These are phyloP conservation scores for Boletus insuetus DNA, from an alignment of 768 basidiomycete species.

Conservation along the genomic window DNA sequence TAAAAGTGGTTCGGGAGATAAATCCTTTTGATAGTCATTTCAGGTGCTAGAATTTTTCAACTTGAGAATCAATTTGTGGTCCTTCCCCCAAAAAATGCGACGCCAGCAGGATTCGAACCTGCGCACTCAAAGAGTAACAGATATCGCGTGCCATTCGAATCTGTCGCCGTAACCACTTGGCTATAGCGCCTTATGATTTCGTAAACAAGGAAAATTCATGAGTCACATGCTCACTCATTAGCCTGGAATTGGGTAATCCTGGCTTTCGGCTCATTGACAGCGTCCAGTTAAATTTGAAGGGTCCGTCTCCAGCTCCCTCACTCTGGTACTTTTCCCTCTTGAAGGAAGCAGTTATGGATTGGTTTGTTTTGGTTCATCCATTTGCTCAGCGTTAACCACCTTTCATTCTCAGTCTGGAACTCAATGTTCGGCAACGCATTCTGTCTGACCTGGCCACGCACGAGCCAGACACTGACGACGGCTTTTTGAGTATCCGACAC, in stretches of 20 bases:
- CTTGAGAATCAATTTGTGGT: too few species aligned
- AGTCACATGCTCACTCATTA: too few species aligned
- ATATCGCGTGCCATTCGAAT: slow-evolving; percentile 46
- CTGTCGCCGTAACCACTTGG: slow-evolving; percentile 79
- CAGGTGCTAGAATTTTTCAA: too few species aligned
- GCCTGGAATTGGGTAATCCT: too few species aligned
- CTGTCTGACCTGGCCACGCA: slow-evolving; percentile 69
- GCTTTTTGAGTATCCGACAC: slow-evolving; percentile 47
- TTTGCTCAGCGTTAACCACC: background rate
- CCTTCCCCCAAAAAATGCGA: slow-evolving; percentile 23
- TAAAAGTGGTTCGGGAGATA: background rate
- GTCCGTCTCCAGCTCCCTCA: too few species aligned
- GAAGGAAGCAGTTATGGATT: slow-evolving; percentile 41
- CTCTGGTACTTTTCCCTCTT: background rate
- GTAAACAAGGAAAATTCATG: too few species aligned
- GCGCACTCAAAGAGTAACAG: slow-evolving; percentile 41
- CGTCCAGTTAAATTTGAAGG: too few species aligned
- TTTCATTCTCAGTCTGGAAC: slow-evolving; percentile 53
- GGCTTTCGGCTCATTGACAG: too few species aligned
- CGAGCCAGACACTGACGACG: slow-evolving; percentile 46
- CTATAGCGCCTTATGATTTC: slow-evolving; percentile 47
- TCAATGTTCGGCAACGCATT: slow-evolving; percentile 75
- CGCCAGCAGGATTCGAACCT: slow-evolving; percentile 43
- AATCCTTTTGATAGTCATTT: too few species aligned
- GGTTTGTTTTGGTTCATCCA: slow-evolving; percentile 32